Base-by-base conservation (phyloP, 2,329 filamentous ascomycete species). In the Pseudogymnoascus destructans region DNA sequence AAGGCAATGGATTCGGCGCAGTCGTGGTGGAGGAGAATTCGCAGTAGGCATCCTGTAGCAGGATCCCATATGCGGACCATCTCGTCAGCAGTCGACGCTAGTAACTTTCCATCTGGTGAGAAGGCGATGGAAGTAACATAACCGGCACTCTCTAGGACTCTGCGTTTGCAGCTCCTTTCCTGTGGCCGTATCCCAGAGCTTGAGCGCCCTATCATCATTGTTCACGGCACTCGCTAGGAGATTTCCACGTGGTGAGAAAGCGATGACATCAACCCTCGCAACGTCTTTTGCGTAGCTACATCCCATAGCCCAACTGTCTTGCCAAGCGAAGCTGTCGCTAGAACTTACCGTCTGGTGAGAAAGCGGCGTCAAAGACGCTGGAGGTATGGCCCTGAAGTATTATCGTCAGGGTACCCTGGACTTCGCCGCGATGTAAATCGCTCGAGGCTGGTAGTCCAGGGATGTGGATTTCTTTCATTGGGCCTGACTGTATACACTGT, bases 401-500 rank as follows among this genome's bases (percentile, higher is more conserved):
- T 55, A 19, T n/a, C 6, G 3, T n/a, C 10, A 6, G 61, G 54
- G 17, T 59, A 9, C 17, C 13, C 19, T n/a, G 42, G 11, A 27
- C 23, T 57, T 57, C 57, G 57, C 10, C 32, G 27, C 15, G 15
- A 35, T 40, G 42, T 19, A 4, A 59, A 30, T 25, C 15, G 25
- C 23, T 30, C 56, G 25, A 23, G 19, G 3, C 4, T 40, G 13
- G 19, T 17, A 8, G 62, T 59, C 59, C 23, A 57, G 17, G 19
- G 23, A 27, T 42, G 57, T 21, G 5, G 19, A 27, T 17, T 13
- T 38, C 59, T 38, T 11, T 46, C 5, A 49, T 59, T 63, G 2
- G 7, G 35, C 3, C 38, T 59, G 11, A 66, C 61, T 7, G 69
- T 46, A 15, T 63, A 61, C 72, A 70, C 36, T 59, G 61, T 17